These are phyloP conservation scores for Ciborinia camelliae DNA, from an alignment of 2,329 filamentous ascomycete species.

Conservation along the genomic window DNA sequence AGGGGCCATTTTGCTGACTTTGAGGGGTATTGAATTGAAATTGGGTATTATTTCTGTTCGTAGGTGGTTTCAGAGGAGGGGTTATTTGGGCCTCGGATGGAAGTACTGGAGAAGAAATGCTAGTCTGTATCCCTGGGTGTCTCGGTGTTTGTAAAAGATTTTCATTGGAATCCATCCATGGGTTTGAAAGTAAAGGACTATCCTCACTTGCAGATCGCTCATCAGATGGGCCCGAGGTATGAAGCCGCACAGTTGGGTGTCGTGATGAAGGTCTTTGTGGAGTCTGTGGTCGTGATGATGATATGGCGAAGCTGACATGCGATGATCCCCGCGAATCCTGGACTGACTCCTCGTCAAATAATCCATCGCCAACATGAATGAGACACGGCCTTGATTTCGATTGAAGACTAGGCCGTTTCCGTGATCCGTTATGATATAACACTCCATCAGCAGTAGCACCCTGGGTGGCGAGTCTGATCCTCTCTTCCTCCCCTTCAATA, in stretches of 20 bases:
- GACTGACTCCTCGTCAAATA: constrained; percentile 20
- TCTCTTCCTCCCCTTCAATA: constrained; percentile 61
- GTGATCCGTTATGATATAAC: constrained; percentile 18
- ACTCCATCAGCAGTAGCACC: constrained; percentile 35
- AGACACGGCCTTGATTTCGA: constrained; percentile 19
- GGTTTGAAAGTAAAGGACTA: constrained; percentile 33
- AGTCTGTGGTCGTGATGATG: constrained; percentile 26
- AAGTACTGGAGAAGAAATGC: constrained; percentile 33
- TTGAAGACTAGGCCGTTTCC: constrained; percentile 20
- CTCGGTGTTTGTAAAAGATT: constrained; percentile 24
- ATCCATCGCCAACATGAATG: constrained; percentile 24
- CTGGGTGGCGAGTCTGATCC: constrained; percentile 57
- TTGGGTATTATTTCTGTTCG: constrained; percentile 30
- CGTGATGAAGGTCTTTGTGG: constrained; percentile 30
- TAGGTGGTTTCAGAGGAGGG: constrained; percentile 27
- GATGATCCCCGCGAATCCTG: constrained; percentile 30
- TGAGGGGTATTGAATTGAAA: constrained; percentile 33
- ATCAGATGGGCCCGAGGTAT: constrained; percentile 19
- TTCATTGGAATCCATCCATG: constrained; percentile 31
- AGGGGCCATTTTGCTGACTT: constrained; percentile 34
- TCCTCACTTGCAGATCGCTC: constrained; percentile 23
- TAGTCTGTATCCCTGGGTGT: constrained; percentile 30
- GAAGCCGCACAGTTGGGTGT: constrained; percentile 24
- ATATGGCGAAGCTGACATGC: constrained; percentile 32
- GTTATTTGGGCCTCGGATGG: constrained; percentile 34